Evolutionary conservation across 2,329 filamentous ascomycete species (phyloP).

Genomic region (Plectosphaerella cucumerina): DNA sequence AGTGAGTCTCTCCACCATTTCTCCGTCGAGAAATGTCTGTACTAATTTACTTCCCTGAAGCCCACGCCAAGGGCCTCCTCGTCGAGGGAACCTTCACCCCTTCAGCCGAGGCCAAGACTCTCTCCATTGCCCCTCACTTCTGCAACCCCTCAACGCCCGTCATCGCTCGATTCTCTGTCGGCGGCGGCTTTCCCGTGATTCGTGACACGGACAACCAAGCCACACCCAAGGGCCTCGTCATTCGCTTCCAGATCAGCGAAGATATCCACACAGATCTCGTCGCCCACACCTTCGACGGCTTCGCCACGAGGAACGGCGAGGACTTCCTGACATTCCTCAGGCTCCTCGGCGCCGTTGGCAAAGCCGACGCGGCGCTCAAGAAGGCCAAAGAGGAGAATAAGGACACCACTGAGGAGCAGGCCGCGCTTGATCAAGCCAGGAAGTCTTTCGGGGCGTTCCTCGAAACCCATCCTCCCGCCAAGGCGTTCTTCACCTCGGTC

Average conservation of each 20-base stretch:
- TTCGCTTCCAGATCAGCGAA: slow-evolving; percentile 2
- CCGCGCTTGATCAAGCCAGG: not conserved
- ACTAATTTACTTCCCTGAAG: slow-evolving; percentile 13
- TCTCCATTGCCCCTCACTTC: slow-evolving; percentile 46
- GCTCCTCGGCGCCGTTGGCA: not conserved
- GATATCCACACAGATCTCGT: slow-evolving; percentile 2
- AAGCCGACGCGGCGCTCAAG: not conserved
- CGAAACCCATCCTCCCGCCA: not conserved
- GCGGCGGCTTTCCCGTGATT: not conserved
- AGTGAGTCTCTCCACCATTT: not conserved
- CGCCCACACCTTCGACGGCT: slow-evolving; percentile 2
- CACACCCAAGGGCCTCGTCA: slow-evolving; percentile 3
- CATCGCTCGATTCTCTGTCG: slow-evolving; percentile 41
- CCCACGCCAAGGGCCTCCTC: slow-evolving; percentile 50
- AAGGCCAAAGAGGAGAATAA: not conserved
- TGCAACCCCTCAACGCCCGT: slow-evolving; percentile 36
- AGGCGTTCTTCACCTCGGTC: not conserved
- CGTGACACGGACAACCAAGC: not conserved
- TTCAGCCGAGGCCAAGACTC: slow-evolving; percentile 31
- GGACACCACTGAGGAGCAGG: not conserved
- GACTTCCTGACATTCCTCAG: slow-evolving; percentile 2
- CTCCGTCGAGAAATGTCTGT: not conserved
- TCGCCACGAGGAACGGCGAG: not conserved
- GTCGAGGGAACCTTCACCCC: slow-evolving; percentile 49
- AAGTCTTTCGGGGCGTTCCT: not conserved